phyloP scores from a whole-genome alignment of 768 basidiomycete genomes.

The Plicaturopsis crispa region DNA sequence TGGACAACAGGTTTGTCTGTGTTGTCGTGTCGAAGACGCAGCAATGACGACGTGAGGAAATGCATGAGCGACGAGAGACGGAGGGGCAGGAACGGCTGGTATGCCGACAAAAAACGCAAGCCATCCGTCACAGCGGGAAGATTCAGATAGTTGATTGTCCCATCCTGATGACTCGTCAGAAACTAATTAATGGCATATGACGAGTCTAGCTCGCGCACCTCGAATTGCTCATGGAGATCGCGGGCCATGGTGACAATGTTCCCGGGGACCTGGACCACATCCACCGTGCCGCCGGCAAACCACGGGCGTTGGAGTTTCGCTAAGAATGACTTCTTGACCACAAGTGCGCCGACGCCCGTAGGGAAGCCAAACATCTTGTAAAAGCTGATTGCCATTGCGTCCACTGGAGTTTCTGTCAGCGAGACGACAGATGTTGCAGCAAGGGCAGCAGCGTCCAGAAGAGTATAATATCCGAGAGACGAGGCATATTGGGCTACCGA shows the following conservation, averaged over 20 bases:
- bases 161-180: slow-evolving; percentile 45
- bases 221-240: slow-evolving; percentile 66
- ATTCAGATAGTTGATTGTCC: slow-evolving; percentile 76
- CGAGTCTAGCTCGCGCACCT: slow-evolving; percentile 37
- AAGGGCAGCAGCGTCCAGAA: slow-evolving; percentile 80
- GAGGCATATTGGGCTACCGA: slow-evolving; percentile 58
- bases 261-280: slow-evolving; percentile 80
- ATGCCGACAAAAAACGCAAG: slow-evolving; percentile 67
- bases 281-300: slow-evolving; percentile 81
- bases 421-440: slow-evolving; percentile 67
- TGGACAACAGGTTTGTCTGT: slow-evolving; percentile 54
- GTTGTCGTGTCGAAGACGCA: slow-evolving; percentile 51
- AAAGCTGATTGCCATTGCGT: slow-evolving; percentile 79
- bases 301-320: slow-evolving; percentile 59
- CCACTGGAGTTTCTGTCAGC: slow-evolving; percentile 57
- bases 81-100: slow-evolving; percentile 72
- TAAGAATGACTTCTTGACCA: slow-evolving; percentile 67
- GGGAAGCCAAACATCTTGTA: slow-evolving; percentile 92
- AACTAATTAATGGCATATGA: slow-evolving; percentile 1
- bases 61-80: slow-evolving; percentile 65
- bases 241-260: slow-evolving; percentile 51
- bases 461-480: slow-evolving; percentile 60
- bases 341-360: slow-evolving; percentile 74
- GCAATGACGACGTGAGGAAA: slow-evolving; percentile 50
- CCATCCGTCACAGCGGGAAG: slow-evolving; percentile 76